Conservation (phyloP, 2,329 filamentous ascomycete genomes). For the Cladosporium sp. region DNA sequence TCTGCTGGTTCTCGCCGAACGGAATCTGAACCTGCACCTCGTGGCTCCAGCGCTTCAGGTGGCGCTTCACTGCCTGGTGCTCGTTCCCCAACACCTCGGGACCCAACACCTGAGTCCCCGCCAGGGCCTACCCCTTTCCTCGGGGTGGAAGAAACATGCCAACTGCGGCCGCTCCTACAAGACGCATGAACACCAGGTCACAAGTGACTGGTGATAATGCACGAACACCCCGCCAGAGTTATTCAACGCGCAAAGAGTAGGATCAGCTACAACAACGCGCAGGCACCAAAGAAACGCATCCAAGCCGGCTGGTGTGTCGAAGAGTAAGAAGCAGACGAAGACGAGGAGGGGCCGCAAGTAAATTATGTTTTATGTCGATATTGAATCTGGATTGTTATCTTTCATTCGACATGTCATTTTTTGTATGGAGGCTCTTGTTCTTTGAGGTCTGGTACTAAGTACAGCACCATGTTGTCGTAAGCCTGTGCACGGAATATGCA, state of each 20-base stretch:
- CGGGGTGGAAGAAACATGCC: neutral
- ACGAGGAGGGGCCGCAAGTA: neutral
- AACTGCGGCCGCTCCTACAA: neutral
- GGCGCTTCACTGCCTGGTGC: neutral
- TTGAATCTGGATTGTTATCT: too few relatives aligned
- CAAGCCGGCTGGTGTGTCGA: neutral
- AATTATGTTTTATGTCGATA: neutral
- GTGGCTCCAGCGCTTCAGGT: neutral
- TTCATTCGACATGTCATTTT: too few relatives aligned
- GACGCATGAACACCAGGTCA: neutral
- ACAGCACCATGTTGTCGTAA: too few relatives aligned
- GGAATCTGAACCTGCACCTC: neutral
- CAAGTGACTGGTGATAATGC: neutral
- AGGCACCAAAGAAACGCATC: neutral
- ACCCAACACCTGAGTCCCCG: neutral
- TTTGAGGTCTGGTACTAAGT: too few relatives aligned
- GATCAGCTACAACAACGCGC: neutral
- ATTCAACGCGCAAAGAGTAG: neutral
- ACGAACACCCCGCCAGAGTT: neutral
- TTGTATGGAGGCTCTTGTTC: too few relatives aligned
- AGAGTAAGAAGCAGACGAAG: neutral
- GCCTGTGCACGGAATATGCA: too few relatives aligned
- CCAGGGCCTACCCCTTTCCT: neutral
- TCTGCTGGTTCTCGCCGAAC: neutral
- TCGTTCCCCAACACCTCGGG: too few relatives aligned